Percentiles rank a stretch among this genome's conserved stretches.
Evolutionary conservation across 495 filamentous ascomycete species (phyloP).

Genomic region (Penicillium malachiteum): DNA sequence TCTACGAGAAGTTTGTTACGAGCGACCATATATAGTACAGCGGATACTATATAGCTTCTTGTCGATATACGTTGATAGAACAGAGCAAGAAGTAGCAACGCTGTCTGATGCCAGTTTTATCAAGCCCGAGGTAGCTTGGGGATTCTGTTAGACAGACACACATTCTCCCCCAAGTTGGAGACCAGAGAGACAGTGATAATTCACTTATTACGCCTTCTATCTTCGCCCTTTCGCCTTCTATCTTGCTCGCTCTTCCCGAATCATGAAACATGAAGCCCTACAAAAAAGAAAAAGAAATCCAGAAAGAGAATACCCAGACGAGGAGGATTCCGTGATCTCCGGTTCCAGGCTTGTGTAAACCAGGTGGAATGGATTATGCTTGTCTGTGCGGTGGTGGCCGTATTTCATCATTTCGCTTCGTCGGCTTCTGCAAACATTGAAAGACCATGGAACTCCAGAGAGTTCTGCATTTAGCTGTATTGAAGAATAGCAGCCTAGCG

Average conservation of each 20-base stretch:
- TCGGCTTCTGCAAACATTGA: neutral
- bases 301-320: neutral
- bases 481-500: slow-evolving; percentile 27
- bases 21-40: slow-evolving; percentile 51
- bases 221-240: slow-evolving; percentile 23
- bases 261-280: slow-evolving; percentile 5
- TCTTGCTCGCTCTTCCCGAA: slow-evolving; percentile 6
- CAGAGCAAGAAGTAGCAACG: slow-evolving; percentile 54
- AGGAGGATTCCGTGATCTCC: slow-evolving; percentile 1
- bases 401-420: neutral
- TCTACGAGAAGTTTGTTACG: slow-evolving; percentile 31
- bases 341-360: slow-evolving; percentile 38
- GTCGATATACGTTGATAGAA: slow-evolving; percentile 66
- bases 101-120: slow-evolving; percentile 35
- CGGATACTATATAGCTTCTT: slow-evolving; percentile 65
- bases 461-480: slow-evolving; percentile 22
- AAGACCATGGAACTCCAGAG: neutral
- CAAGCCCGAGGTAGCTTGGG: slow-evolving; percentile 50
- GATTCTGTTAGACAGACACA: slow-evolving; percentile 41
- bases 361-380: slow-evolving; percentile 23
- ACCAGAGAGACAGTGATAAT: slow-evolving; percentile 41
- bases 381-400: slow-evolving; percentile 2
- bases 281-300: slow-evolving; percentile 3
- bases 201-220: slow-evolving; percentile 45
- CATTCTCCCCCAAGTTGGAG: slow-evolving; percentile 21